phyloP scores from a whole-genome alignment of 1,139 yeast genomes.

The Candida sanyaensis region DNA sequence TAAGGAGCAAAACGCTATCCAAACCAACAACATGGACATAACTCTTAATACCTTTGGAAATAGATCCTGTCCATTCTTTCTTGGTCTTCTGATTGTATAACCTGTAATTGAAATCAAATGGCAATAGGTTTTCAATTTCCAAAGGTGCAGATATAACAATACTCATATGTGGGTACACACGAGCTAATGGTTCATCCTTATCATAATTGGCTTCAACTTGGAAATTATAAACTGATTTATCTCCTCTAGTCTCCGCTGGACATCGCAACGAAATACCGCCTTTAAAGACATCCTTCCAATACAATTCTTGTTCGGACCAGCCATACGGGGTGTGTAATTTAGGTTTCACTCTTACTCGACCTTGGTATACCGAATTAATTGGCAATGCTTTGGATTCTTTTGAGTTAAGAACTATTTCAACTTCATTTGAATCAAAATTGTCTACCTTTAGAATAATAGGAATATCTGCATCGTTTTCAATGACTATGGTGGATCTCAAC shows the following conservation, averaged over 20 bases:
- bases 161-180: constrained; percentile 82
- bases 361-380: constrained; percentile 63
- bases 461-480: constrained; percentile 72
- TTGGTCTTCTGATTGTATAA: constrained; percentile 77
- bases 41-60: constrained; percentile 65
- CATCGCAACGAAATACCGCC: constrained; percentile 63
- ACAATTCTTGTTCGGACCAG: constrained; percentile 65
- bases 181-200: constrained; percentile 64
- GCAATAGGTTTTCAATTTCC: constrained; percentile 80
- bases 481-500: constrained; percentile 70
- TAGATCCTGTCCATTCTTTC: constrained; percentile 65
- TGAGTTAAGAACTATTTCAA: constrained; percentile 47
- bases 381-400: constrained; percentile 68
- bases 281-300: constrained; percentile 67
- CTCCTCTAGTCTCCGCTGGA: constrained; percentile 37
- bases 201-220: constrained; percentile 74
- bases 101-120: constrained; percentile 75
- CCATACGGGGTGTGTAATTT: constrained; percentile 49
- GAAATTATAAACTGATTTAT: constrained; percentile 58
- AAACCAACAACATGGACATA: constrained; percentile 82
- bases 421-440: constrained; percentile 20
- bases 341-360: constrained; percentile 64
- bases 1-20: constrained; percentile 66
- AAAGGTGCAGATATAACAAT: constrained; percentile 83
- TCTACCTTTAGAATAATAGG: constrained; percentile 47